A percentile compares a stretch with the other conserved stretches of the same genome.
Conservation (phyloP, 1,284 basidiomycete species). For the Cutaneotrichosporon spelunceum region DNA sequence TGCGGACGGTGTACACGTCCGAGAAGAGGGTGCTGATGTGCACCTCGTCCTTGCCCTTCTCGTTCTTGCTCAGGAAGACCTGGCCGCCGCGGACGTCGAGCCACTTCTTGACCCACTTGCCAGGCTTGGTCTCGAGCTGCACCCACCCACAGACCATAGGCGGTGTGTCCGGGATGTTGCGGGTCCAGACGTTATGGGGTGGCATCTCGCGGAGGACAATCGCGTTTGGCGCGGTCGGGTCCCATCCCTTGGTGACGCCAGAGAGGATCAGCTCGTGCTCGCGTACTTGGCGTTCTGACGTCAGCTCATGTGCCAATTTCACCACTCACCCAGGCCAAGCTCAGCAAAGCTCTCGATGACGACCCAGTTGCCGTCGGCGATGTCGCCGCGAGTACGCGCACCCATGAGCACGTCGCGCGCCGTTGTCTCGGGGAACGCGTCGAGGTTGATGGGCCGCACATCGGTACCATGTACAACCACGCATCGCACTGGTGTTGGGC, state of each 20-base stretch:
- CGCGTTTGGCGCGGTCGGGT: conserved; percentile 68
- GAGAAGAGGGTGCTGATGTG: conserved; percentile 61
- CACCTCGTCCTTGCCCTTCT: conserved; percentile 74
- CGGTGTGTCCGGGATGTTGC: conserved; percentile 64
- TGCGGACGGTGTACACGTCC: conserved; percentile 71
- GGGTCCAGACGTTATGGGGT: conserved; percentile 31
- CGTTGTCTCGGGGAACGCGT: conserved; percentile 38
- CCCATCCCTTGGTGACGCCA: conserved; percentile 71
- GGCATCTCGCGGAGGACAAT: conserved; percentile 69
- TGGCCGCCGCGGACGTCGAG: conserved; percentile 77
- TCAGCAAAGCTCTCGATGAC: conserved; percentile 48
- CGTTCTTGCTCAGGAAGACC: conserved; percentile 78
- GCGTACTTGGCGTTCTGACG: conserved; percentile 70
- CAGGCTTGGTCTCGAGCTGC: conserved; percentile 78
- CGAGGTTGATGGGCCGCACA: conserved; percentile 26
- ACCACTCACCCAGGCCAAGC: conserved; percentile 23
- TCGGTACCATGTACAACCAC: conserved; percentile 10
- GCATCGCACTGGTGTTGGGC: conserved; percentile 15
- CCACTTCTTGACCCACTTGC: conserved; percentile 89
- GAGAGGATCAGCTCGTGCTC: conserved; percentile 72
- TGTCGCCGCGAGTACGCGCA: conserved; percentile 15
- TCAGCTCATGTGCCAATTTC: neutral
- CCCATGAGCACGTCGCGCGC: conserved; percentile 38
- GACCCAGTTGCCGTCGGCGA: conserved; percentile 38
- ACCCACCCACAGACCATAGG: conserved; percentile 70